These are phyloP conservation scores for Plectranthus barbatus DNA, from an alignment of 257 asterid species.

Conservation along the genomic window DNA sequence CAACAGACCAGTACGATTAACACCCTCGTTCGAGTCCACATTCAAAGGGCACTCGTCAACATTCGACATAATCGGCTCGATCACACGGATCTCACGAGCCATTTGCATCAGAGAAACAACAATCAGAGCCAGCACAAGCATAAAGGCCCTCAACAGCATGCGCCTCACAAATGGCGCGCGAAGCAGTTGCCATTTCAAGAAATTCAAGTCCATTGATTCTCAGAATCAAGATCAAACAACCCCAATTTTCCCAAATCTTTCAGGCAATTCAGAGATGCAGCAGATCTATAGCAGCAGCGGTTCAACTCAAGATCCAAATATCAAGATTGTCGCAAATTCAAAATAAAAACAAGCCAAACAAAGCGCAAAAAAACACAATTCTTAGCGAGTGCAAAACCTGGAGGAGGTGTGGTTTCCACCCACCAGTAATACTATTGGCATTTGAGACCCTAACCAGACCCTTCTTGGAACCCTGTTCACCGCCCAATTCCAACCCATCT, in stretches of 20 bases:
- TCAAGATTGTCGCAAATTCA: conserved; percentile 9
- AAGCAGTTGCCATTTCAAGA: conserved; percentile 37
- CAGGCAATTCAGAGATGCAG: conserved; percentile 8
- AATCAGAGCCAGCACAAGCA: conserved; percentile 45
- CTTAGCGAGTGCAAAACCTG: conserved; percentile 94
- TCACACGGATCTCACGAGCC: conserved; percentile 30
- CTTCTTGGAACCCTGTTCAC: conserved; percentile 41
- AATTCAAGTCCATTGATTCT: conserved; percentile 38
- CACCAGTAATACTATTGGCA: conserved; percentile 64
- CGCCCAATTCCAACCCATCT: conserved; percentile 29
- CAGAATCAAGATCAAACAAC: background rate
- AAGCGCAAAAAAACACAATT: no score
- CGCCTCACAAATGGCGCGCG: conserved; percentile 48
- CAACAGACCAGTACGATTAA: conserved; percentile 25
- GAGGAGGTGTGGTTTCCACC: conserved; percentile 97
- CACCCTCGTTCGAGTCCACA: conserved; percentile 70
- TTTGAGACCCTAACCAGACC: conserved; percentile 61
- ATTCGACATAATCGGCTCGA: conserved; percentile 34
- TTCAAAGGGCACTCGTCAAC: conserved; percentile 40
- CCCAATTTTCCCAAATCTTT: conserved; percentile 28
- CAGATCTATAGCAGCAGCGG: conserved; percentile 26
- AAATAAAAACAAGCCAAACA: no score
- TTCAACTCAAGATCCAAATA: conserved; percentile 18
- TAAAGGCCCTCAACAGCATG: conserved; percentile 40
- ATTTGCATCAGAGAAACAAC: conserved; percentile 40